Evolutionary conservation across 768 basidiomycete species (phyloP).

Genomic region (Psilocybe cyanescens): DNA sequence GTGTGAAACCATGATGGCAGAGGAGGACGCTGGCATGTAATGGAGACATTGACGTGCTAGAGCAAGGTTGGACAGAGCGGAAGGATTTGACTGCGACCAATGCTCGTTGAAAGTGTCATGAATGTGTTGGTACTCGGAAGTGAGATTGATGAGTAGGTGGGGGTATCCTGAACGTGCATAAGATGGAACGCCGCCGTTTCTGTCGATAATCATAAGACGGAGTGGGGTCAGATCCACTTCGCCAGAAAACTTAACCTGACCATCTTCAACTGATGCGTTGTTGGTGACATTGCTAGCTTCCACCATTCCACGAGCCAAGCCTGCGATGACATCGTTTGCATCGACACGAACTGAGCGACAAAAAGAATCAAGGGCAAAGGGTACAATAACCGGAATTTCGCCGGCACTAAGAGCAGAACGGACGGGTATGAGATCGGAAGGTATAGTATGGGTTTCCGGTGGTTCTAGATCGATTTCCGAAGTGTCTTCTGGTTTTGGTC

Average conservation of each 20-base stretch:
- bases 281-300: slow-evolving; percentile 43
- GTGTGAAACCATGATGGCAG: slow-evolving; percentile 97
- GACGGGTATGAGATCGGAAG: slow-evolving; percentile 81
- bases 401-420: slow-evolving; percentile 89
- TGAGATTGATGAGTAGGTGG: slow-evolving; percentile 93
- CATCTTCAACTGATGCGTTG: slow-evolving; percentile 33
- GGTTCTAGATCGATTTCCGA: slow-evolving; percentile 37
- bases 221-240: slow-evolving; percentile 88
- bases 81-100: slow-evolving; percentile 82
- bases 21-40: slow-evolving; percentile 93
- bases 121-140: slow-evolving; percentile 86
- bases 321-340: slow-evolving; percentile 87
- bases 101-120: slow-evolving; percentile 77
- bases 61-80: slow-evolving; percentile 83
- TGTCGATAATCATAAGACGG: slow-evolving; percentile 96
- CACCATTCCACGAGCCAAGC: slow-evolving; percentile 86
- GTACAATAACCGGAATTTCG: slow-evolving; percentile 95
- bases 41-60: slow-evolving; percentile 85
- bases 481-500: slow-evolving; percentile 65
- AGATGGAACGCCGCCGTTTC: slow-evolving; percentile 95
- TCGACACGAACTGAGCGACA: slow-evolving; percentile 86
- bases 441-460: slow-evolving; percentile 81
- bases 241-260: slow-evolving; percentile 41
- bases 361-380: slow-evolving; percentile 90
- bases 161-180: slow-evolving; percentile 95